These are phyloP conservation scores for Gossypium australe DNA, from an alignment of 345 rosid genomes.

Conservation along the genomic window DNA sequence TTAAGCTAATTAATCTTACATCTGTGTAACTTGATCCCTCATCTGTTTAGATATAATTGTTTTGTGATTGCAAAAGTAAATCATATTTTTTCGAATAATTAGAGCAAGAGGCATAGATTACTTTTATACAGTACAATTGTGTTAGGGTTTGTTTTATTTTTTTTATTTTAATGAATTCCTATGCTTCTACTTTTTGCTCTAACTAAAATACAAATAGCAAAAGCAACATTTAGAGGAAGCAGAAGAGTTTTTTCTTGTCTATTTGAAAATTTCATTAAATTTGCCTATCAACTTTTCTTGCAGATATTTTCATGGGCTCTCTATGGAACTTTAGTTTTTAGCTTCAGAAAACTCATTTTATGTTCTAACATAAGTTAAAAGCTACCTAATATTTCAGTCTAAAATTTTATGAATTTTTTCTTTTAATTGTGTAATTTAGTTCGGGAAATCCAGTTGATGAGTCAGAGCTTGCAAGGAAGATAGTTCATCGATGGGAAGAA, in stretches of 20 bases:
- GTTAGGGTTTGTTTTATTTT: neutral
- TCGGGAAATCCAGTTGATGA: constrained; percentile 44
- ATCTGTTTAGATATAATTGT: too few relatives aligned
- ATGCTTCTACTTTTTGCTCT: neutral
- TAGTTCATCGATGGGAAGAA: constrained; percentile 83
- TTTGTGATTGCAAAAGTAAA: neutral
- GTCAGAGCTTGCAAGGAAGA: constrained; percentile 74
- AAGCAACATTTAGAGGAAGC: neutral
- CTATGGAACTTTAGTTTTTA: neutral
- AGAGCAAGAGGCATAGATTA: neutral
- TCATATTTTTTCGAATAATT: neutral
- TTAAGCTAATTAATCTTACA: too few relatives aligned
- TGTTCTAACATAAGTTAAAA: neutral
- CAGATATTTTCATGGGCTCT: neutral
- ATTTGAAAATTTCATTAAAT: neutral
- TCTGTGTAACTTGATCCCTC: too few relatives aligned
- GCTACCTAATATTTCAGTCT: neutral
- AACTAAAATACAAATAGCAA: neutral
- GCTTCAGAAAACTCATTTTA: neutral
- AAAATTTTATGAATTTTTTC: neutral
- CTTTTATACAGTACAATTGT: neutral
- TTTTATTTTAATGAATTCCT: neutral
- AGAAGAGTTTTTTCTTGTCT: neutral
- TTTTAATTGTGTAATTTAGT: constrained; percentile 24
- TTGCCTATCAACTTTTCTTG: neutral